Percentiles rank a stretch among this genome's conserved stretches.
Evolutionary conservation across 2,329 filamentous ascomycete species (phyloP).

Genomic region (Phialophora chinensis): DNA sequence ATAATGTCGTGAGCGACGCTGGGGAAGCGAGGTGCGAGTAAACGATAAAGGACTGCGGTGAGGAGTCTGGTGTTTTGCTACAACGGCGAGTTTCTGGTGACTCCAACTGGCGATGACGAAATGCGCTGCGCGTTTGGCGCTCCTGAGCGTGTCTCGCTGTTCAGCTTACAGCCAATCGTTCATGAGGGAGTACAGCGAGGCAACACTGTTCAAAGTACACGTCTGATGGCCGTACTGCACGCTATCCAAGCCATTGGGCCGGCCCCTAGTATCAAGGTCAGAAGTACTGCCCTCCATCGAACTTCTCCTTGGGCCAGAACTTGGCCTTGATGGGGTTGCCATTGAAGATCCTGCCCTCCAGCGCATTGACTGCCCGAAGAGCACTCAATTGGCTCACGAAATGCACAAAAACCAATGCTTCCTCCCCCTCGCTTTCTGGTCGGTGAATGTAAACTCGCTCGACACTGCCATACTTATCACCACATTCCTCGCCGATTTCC

Average conservation of each 20-base stretch:
- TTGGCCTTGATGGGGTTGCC: conserved; percentile 81
- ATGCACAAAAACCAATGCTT: conserved; percentile 82
- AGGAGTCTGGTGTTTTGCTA: background rate
- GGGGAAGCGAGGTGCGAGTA: background rate
- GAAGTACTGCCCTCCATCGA: conserved; percentile 59
- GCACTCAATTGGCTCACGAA: conserved; percentile 87
- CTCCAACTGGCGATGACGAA: conserved; percentile 8
- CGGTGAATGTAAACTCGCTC: conserved; percentile 73
- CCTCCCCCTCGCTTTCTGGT: conserved; percentile 49
- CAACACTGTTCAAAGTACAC: background rate
- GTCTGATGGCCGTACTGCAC: background rate
- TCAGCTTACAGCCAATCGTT: background rate
- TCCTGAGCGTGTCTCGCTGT: background rate
- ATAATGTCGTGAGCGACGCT: background rate
- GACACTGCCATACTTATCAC: conserved; percentile 83
- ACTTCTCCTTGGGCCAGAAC: conserved; percentile 83
- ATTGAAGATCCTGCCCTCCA: conserved; percentile 86
- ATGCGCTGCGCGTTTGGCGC: background rate
- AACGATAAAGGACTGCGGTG: background rate
- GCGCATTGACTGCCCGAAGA: conserved; percentile 83
- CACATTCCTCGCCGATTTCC: conserved; percentile 94
- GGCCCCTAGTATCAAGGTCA: conserved; percentile 3
- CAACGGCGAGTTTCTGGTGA: background rate
- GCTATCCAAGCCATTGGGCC: background rate
- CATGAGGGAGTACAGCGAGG: background rate